Evolutionary conservation across 441 rosid species (phyloP), one percentile per base, ranked within the genome.

Genomic region (Corymbia citriodora): DNA sequence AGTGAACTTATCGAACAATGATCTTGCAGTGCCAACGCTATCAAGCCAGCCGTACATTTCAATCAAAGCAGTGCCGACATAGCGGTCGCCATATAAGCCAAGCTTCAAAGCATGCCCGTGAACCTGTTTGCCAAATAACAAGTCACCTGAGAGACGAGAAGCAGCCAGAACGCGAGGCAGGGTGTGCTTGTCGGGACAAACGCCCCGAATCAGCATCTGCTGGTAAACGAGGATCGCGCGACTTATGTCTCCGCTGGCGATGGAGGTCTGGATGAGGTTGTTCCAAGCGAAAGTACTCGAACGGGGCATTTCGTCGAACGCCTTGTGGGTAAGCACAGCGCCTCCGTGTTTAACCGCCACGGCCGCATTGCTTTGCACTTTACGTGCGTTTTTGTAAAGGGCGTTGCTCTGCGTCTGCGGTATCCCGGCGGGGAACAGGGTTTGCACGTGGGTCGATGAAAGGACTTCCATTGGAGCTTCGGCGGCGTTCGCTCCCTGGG

Each of bases 1-100:
- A 36, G 91, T 88, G 49, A 94, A 91, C 74, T 93, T 94, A 72
- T 93, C 92, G 89, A 94, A 92, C 87, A 94, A 83, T 90, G 92
- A 89, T 89, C 91, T 93, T 10, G 94, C 96, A 49, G 93, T 89
- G 33, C 91, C 94, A 57, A 90, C 33, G 52, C 92, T 65, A 40
- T 95, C 93, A 19, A 94, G 93, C 86, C 90, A 88, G 23, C 96
- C 96, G 91, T 94, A 95, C 91, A 94, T 90, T 85, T 94, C 93
- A 3, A 95, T 94, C 55, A 95, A 90, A 89, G 95, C 91, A 48
- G 94, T 81, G 14, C 92, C 82, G 2, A 94, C 94, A 86, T 93
- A 94, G 21, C 27, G 91, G 65, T 95, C 94, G 9, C 90, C 83
- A 50, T 89, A 89, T 53, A 92, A 91, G n/a, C 95, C 95, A 7